phyloP scores from a whole-genome alignment of 352 stramenopile species.

The Globisporangium rhizosaccharum region DNA sequence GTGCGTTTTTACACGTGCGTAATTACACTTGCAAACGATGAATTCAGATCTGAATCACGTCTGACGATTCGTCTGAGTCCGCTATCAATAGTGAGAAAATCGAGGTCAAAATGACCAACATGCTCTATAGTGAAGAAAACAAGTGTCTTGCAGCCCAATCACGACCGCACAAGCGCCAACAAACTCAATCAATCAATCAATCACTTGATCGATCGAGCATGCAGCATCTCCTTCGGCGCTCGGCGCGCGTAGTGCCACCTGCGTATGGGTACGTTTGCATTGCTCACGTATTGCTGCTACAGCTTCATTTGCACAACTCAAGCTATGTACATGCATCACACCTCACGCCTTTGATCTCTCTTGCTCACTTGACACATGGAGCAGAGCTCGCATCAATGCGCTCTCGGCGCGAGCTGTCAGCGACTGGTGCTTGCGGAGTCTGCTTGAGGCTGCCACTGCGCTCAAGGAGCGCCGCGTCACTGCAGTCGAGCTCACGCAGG shows the following conservation, averaged over 20 bases:
- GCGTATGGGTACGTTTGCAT: neutral
- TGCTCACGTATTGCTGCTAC: neutral
- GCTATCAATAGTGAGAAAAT: no score
- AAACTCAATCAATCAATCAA: slow-evolving; percentile 4
- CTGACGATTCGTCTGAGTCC: no score
- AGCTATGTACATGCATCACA: neutral
- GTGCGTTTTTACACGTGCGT: slow-evolving; percentile 5
- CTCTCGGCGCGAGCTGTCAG: slow-evolving; percentile 22
- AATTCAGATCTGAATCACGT: neutral
- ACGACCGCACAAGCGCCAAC: neutral
- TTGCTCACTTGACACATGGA: neutral
- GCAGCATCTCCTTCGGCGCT: slow-evolving; percentile 1
- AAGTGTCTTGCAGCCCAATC: neutral
- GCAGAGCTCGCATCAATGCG: slow-evolving; percentile 4
- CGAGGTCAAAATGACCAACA: no score
- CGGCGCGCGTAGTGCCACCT: neutral
- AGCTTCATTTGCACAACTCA: neutral
- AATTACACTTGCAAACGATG: slow-evolving; percentile 11
- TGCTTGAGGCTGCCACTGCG: slow-evolving; percentile 46
- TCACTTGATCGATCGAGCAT: neutral
- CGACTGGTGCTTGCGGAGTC: slow-evolving; percentile 58
- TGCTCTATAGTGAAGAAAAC: no score
- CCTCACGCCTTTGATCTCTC: neutral
- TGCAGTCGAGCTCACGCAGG: slow-evolving; percentile 53
- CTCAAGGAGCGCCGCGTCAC: slow-evolving; percentile 44